Evolutionary conservation across 352 stramenopile genomes (phyloP), one percentile per base, ranked within the genome.

Genomic region (Globisporangium splendens): DNA sequence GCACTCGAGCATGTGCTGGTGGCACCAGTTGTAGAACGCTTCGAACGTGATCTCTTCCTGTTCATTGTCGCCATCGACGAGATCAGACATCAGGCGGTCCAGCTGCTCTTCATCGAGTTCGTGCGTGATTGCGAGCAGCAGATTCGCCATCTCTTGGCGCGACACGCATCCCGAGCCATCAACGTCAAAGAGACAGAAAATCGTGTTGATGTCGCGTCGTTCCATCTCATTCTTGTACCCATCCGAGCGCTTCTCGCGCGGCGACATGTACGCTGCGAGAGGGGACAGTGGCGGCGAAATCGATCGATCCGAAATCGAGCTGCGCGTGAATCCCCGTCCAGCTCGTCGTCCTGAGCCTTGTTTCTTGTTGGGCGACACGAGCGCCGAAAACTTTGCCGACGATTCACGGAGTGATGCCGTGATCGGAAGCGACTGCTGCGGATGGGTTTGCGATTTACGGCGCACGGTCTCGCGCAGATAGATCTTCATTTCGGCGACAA

Each of bases 401-500:
- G 69, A 61, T 41, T 72, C 56, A 43, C 72, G 69, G 15, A 77
- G 66, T 15, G 65, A 62, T n/a, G 69, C 69, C 0, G 66, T 75
- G 61, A 75, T 77, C 24, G 69, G 69, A n/a, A 74, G 50, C 15
- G 50, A 39, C 24, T 31, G 24, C 24, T 31, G 24, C 24, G 24
- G 24, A 31, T 31, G 24, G 6, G 49, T 15, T 3, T 62, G 38
- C 13, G 64, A 68, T 17, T n/a, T 22, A 13, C 61, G 70, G n/a
- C 65, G 70, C 24, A 74, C 73, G 35, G 69, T 83, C 61, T 89
- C 81, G 8, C 61, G 67, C 21, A 91, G 61, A 48, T 91, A 86
- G 22, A 91, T 77, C 63, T 91, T 91, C 77, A 89, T 88, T 59
- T 91, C 81, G 8, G 81, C 81, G 3, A 91, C 66, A 31, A 89